phyloP scores from a whole-genome alignment of 2,329 filamentous ascomycete species.

The Mycocentrospora acerina region DNA sequence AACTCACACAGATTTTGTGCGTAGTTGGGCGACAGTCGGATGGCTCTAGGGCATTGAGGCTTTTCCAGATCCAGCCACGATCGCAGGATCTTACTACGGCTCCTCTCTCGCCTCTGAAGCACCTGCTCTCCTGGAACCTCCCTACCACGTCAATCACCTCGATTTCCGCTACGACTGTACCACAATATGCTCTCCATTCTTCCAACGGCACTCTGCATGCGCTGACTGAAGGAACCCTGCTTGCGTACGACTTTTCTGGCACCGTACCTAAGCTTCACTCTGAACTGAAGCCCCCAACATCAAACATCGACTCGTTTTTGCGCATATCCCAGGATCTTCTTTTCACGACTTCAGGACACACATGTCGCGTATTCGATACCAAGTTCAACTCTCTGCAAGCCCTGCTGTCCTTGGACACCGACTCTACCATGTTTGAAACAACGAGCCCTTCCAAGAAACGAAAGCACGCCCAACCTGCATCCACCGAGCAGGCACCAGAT shows the following conservation, averaged over 20 bases:
- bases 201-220: conserved; percentile 65
- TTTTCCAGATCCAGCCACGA: conserved; percentile 35
- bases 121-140: conserved; percentile 34
- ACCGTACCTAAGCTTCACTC: conserved; percentile 62
- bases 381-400: conserved; percentile 60
- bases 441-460: conserved; percentile 41
- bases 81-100: conserved; percentile 31
- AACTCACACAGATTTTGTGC: conserved; percentile 40
- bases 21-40: conserved; percentile 26
- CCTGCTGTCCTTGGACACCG: conserved; percentile 36
- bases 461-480: conserved; percentile 28
- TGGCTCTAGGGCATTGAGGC: conserved; percentile 19
- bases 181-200: conserved; percentile 60
- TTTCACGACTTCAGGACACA: conserved; percentile 59
- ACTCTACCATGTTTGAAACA: conserved; percentile 13
- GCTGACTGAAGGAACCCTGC: conserved; percentile 56
- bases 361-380: conserved; percentile 63
- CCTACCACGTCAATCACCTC: conserved; percentile 19
- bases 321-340: conserved; percentile 67
- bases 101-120: conserved; percentile 33
- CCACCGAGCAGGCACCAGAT: conserved; percentile 50
- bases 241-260: conserved; percentile 64
- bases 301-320: conserved; percentile 62
- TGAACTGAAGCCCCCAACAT: conserved; percentile 52
- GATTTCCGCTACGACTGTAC: conserved; percentile 3